These are phyloP conservation scores for Areca catechu DNA, from an alignment of 176 grass and related monocot genomes.

Conservation along the genomic window DNA sequence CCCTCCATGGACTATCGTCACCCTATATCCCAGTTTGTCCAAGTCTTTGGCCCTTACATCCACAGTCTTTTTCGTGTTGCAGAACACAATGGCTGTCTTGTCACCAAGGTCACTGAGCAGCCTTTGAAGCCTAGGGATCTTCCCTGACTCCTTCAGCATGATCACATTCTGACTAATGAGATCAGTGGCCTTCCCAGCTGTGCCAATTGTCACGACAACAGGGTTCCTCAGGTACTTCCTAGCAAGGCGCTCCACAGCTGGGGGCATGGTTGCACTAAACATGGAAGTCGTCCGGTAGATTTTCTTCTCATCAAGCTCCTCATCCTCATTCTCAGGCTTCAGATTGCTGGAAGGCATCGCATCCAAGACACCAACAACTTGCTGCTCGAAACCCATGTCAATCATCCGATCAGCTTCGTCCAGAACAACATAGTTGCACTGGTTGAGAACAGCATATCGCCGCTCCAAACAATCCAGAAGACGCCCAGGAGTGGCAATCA, in stretches of 20 bases:
- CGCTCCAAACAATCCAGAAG: conserved; percentile 95
- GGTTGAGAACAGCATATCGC: conserved; percentile 90
- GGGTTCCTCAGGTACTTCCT: conserved; percentile 93
- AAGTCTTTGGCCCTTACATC: conserved; percentile 79
- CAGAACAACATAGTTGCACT: conserved; percentile 96
- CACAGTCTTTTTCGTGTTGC: conserved; percentile 89
- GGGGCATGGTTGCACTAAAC: conserved; percentile 98
- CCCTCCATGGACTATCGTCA: conserved; percentile 83
- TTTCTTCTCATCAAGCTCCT: conserved; percentile 87
- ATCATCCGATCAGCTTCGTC: conserved; percentile 99
- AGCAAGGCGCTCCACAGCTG: conserved; percentile 87
- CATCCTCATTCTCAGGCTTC: conserved; percentile 98
- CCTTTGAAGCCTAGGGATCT: conserved; percentile 70
- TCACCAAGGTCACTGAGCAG: conserved; percentile 78
- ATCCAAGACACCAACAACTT: conserved; percentile 90
- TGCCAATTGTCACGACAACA: conserved; percentile 93
- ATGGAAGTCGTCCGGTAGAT: conserved; percentile 98
- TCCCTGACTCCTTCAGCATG: conserved; percentile 84
- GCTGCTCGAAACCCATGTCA: conserved; percentile 98
- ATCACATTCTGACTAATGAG: conserved; percentile 88
- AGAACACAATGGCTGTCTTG: conserved; percentile 94
- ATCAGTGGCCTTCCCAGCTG: conserved; percentile 93
- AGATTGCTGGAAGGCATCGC: conserved; percentile 97
- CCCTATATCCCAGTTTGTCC: conserved; percentile 73
- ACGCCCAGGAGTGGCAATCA: conserved; percentile 88